phyloP scores from a whole-genome alignment of 2,329 filamentous ascomycete species.

The Neurospora sp. region DNA sequence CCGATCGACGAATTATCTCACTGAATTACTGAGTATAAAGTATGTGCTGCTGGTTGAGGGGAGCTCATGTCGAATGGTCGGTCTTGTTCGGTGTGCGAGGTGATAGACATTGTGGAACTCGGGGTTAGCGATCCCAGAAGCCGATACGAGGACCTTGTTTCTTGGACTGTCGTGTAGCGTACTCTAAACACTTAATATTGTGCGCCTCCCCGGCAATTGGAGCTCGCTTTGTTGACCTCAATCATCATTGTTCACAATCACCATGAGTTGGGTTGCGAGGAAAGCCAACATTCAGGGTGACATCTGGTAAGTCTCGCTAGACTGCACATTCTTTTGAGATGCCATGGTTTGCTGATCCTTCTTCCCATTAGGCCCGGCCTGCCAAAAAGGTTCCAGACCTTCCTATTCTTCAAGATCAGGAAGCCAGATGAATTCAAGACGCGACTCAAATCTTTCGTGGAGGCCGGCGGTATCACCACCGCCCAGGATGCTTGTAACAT shows the following conservation, averaged over 20 bases:
- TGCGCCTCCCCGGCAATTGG: not conserved
- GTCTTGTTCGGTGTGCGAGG: not conserved
- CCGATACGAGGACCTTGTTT: not conserved
- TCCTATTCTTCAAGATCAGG: not conserved
- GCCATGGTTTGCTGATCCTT: not conserved
- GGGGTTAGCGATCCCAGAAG: not conserved
- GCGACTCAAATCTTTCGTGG: not conserved
- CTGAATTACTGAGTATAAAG: not conserved
- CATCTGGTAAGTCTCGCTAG: not conserved
- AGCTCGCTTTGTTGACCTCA: not conserved
- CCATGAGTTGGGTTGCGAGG: not conserved
- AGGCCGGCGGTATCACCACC: not conserved
- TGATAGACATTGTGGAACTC: not conserved
- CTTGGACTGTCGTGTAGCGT: not conserved
- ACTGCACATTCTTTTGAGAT: not conserved
- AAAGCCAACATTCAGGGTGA: not conserved
- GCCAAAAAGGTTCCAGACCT: not conserved
- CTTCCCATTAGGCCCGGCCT: not conserved
- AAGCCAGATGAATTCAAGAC: not conserved
- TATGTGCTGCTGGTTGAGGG: not conserved
- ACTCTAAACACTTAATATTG: not conserved
- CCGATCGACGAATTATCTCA: not conserved
- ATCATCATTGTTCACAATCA: not conserved
- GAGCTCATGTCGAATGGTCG: not conserved
- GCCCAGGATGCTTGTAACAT: not conserved